Evolutionary conservation across 2,329 filamentous ascomycete species (phyloP), one percentile per base, ranked within the genome.

Genomic region (Exserohilum turcica): DNA sequence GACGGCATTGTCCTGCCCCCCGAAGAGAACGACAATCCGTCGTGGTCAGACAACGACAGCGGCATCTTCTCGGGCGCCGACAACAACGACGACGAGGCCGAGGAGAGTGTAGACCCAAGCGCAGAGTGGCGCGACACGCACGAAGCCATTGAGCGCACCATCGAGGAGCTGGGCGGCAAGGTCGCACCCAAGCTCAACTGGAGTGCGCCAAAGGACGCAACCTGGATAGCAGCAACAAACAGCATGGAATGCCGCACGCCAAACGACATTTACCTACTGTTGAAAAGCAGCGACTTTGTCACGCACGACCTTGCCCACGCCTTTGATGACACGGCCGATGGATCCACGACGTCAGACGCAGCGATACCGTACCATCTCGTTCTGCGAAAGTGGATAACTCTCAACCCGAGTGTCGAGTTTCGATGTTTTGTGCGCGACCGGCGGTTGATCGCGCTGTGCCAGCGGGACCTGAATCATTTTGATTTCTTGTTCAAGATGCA

Each of bases 181-280:
- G 92, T 96, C 7, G 87, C 89, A 1, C 94, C 94, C 0, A 99
- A 99, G 76, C 79, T 99, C 40, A 97, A 97, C 78, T 99, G 94
- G 94, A 97, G 92, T 5, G 88, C 92, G 3, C 94, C 94, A 3
- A 96, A 97, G 74, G 94, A 99, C 71, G 94, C 94, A 7, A 91
- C 90, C 18, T 97, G 92, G 89, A 97, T 99, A 74, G 76, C 87
- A 76, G 77, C 84, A 72, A 93, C 82, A 76, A 99, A 99, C 75
- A 95, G 90, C 40, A 89, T 97, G 77, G 91, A 96, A 74, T 99
- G 94, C 76, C 87, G 86, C 3, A 86, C 86, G 0, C 86, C 94
- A 2, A 95, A 94, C 72, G 94, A 99, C 68, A 85, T 99, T 38
- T 99, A 97, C 70, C 82, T 97, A 13, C 83, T 99, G 1, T 82